A percentile compares a stretch with the other conserved stretches of the same genome.
Conservation (phyloP, 108 stramenopile genomes). For the Cyclotella kingstonii region DNA sequence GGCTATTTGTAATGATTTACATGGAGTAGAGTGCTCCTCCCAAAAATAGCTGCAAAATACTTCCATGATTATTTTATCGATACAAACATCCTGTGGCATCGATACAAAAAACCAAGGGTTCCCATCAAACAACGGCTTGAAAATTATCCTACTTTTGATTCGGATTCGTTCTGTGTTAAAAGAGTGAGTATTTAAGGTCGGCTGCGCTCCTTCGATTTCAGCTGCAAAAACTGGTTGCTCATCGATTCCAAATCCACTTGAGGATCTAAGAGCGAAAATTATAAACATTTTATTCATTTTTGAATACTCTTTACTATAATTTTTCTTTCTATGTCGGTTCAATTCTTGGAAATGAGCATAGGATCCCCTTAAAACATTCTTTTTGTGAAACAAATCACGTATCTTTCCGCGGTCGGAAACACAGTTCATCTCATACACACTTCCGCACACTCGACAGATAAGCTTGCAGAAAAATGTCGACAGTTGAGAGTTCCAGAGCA, state of each 20-base stretch:
- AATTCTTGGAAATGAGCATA: too few relatives aligned
- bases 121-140: slow-evolving; percentile 9
- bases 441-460: too few relatives aligned
- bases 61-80: slow-evolving; percentile 13
- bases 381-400: too few relatives aligned
- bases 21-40: too few relatives aligned
- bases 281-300: slow-evolving; percentile 26
- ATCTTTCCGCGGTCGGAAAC: too few relatives aligned
- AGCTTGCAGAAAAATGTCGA: too few relatives aligned
- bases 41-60: slow-evolving; percentile 11
- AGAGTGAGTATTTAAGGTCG: slow-evolving; percentile 13
- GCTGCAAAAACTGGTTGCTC: slow-evolving; percentile 10
- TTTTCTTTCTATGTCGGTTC: too few relatives aligned
- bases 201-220: slow-evolving; percentile 13
- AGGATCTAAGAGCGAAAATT: slow-evolving; percentile 5
- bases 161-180: slow-evolving; percentile 12
- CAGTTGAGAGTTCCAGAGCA: too few relatives aligned
- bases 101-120: slow-evolving; percentile 4
- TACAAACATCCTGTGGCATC: slow-evolving; percentile 5
- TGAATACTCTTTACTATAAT: too few relatives aligned
- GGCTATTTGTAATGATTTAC: too few relatives aligned
- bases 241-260: background rate
- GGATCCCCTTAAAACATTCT: too few relatives aligned
- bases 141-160: slow-evolving; percentile 19
- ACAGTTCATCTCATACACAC: too few relatives aligned